A percentile compares a stretch with the other conserved stretches of the same genome.
Evolutionary conservation across 352 stramenopile genomes (phyloP).

Genomic region (Phytophthora citrophthora): DNA sequence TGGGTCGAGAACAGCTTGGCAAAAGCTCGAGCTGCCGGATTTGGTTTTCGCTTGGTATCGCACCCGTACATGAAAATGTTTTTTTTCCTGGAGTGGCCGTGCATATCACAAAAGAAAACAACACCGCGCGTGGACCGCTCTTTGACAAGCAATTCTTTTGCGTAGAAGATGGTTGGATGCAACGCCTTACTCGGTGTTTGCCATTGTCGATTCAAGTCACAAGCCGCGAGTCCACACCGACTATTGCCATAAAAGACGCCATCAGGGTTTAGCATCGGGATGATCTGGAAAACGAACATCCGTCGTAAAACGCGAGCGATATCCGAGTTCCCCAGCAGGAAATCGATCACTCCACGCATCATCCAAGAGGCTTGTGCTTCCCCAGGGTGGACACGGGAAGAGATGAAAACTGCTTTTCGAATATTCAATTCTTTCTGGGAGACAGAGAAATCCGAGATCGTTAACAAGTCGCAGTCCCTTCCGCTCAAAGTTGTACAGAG

Average conservation of each 20-base stretch:
- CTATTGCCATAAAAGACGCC: conserved; percentile 94
- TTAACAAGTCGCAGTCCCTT: conserved; percentile 72
- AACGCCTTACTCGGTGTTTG: conserved; percentile 60
- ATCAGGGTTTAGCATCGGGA: conserved; percentile 95
- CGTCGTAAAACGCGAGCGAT: conserved; percentile 74
- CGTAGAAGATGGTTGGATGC: conserved; percentile 91
- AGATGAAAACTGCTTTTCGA: conserved; percentile 76
- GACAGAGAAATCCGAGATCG: conserved; percentile 67
- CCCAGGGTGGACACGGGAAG: conserved; percentile 89
- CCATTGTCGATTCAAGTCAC: conserved; percentile 92
- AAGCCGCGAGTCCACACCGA: conserved; percentile 81
- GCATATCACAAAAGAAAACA: conserved; percentile 90
- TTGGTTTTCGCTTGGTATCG: conserved; percentile 89
- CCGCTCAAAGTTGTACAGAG: conserved; percentile 71
- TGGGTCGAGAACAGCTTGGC: conserved; percentile 74
- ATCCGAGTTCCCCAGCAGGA: conserved; percentile 72
- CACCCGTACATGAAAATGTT: conserved; percentile 97
- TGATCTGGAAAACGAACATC: conserved; percentile 92
- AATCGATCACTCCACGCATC: conserved; percentile 93
- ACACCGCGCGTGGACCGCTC: conserved; percentile 64
- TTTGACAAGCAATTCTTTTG: conserved; percentile 81
- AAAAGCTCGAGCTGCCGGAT: conserved; percentile 75
- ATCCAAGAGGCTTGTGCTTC: conserved; percentile 94
- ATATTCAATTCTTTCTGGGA: conserved; percentile 35
- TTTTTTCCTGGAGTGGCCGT: conserved; percentile 93